Conservation (phyloP, 805 yeast species). For the Sugiyamaella americana region DNA sequence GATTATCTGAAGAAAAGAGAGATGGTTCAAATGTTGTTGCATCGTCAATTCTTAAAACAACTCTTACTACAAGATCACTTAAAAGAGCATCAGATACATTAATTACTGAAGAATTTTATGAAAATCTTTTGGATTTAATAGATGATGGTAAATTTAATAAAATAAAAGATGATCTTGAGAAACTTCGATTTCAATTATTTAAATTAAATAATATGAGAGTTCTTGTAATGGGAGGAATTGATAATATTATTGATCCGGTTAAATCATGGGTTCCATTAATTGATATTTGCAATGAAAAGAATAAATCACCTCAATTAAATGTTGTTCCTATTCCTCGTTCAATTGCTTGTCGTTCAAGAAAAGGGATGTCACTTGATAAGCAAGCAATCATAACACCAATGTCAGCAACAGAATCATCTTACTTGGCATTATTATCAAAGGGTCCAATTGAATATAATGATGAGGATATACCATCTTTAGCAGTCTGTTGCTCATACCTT, state of each 20-base stretch:
- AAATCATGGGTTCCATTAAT: constrained; percentile 47
- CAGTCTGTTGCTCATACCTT: constrained; percentile 67
- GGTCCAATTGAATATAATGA: constrained; percentile 52
- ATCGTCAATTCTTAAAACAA: constrained; percentile 50
- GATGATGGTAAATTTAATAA: constrained; percentile 43
- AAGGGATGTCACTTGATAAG: constrained; percentile 47
- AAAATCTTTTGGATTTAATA: constrained; percentile 42
- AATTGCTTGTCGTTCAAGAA: constrained; percentile 41
- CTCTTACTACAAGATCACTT: constrained; percentile 55
- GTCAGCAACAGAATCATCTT: constrained; percentile 82
- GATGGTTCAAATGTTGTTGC: constrained; percentile 58
- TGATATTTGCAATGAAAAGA: constrained; percentile 11
- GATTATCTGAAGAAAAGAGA: constrained; percentile 58
- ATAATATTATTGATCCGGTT: constrained; percentile 48
- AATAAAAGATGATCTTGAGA: constrained; percentile 46
- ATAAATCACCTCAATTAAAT: neutral
- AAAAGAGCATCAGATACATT: constrained; percentile 60
- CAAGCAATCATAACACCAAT: constrained; percentile 61
- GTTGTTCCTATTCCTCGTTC: constrained; percentile 34
- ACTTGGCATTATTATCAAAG: constrained; percentile 51
- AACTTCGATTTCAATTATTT: constrained; percentile 48
- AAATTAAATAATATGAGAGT: constrained; percentile 56
- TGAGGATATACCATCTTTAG: constrained; percentile 61
- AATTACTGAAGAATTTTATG: constrained; percentile 54
- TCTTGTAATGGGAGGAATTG: constrained; percentile 64